Conservation (phyloP, 371 early-diverging fungal genomes). For the Apophysomyces sp. region DNA sequence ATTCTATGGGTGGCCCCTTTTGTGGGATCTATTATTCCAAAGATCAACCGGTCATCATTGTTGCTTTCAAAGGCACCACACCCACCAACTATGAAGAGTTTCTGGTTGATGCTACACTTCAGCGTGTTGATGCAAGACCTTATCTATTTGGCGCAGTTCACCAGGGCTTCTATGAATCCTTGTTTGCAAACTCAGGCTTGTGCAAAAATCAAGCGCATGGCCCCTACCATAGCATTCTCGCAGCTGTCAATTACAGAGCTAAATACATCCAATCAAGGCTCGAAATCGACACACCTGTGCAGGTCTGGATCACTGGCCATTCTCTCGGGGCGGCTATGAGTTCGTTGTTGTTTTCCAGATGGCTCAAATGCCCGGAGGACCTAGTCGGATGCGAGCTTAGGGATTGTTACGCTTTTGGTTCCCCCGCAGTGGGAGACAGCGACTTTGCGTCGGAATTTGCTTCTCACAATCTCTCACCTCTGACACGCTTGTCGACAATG, state of each 20-base stretch:
- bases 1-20: conserved; percentile 43
- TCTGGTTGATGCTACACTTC: conserved; percentile 23
- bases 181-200: conserved; percentile 14
- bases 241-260: conserved; percentile 31
- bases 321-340: conserved; percentile 46
- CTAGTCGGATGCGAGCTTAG: conserved; percentile 17
- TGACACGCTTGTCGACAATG: conserved; percentile 9
- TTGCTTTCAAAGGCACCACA: conserved; percentile 45
- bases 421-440: conserved; percentile 40
- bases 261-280: conserved; percentile 15
- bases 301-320: conserved; percentile 50
- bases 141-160: conserved; percentile 29
- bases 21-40: conserved; percentile 40
- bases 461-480: conserved; percentile 10
- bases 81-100: conserved; percentile 26
- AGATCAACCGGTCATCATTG: conserved; percentile 32
- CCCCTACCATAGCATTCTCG: conserved; percentile 40
- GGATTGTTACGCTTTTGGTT: conserved; percentile 36
- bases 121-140: conserved; percentile 26
- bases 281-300: conserved; percentile 14
- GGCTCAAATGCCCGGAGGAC: conserved; percentile 27
- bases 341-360: conserved; percentile 36
- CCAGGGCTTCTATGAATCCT: conserved; percentile 29
- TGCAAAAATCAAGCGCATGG: conserved; percentile 23
- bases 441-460: conserved; percentile 32